These are phyloP conservation scores for Sphaceloma murrayae DNA, from an alignment of 2,329 filamentous ascomycete genomes.

Conservation along the genomic window DNA sequence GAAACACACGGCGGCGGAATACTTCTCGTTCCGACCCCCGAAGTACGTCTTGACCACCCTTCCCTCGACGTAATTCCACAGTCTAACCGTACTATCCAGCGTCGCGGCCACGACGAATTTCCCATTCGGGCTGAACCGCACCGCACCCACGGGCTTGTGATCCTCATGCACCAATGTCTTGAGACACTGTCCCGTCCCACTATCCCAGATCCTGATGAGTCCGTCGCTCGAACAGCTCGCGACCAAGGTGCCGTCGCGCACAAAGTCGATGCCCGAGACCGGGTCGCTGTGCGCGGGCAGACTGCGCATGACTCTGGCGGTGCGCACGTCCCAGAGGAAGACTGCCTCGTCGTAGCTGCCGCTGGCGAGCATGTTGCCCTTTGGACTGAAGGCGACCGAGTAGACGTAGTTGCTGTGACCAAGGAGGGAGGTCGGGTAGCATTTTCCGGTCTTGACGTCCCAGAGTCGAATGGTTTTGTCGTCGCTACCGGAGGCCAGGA, in stretches of 20 bases:
- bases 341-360: constrained; percentile 97
- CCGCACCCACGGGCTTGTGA: constrained; percentile 78
- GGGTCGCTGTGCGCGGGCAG: constrained; percentile 92
- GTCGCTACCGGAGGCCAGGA: constrained; percentile 83
- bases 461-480: constrained; percentile 94
- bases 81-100: constrained; percentile 75
- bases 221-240: constrained; percentile 88
- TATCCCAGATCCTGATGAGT: constrained; percentile 91
- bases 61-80: constrained; percentile 93
- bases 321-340: constrained; percentile 90
- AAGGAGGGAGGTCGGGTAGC: constrained; percentile 53
- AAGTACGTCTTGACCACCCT: constrained; percentile 95
- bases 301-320: constrained; percentile 77
- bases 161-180: constrained; percentile 94
- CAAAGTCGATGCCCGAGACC: constrained; percentile 87
- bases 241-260: constrained; percentile 81
- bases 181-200: constrained; percentile 85
- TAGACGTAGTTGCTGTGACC: constrained; percentile 97
- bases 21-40: constrained; percentile 75
- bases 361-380: constrained; percentile 91
- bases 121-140: constrained; percentile 89
- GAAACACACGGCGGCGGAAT: constrained; percentile 77
- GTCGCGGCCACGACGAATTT: constrained; percentile 88
- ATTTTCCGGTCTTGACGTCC: constrained; percentile 56
- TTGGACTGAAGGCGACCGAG: constrained; percentile 88